Conservation (phyloP, 192 early-diverging fungal species). For the Mortierella hygrophila region DNA sequence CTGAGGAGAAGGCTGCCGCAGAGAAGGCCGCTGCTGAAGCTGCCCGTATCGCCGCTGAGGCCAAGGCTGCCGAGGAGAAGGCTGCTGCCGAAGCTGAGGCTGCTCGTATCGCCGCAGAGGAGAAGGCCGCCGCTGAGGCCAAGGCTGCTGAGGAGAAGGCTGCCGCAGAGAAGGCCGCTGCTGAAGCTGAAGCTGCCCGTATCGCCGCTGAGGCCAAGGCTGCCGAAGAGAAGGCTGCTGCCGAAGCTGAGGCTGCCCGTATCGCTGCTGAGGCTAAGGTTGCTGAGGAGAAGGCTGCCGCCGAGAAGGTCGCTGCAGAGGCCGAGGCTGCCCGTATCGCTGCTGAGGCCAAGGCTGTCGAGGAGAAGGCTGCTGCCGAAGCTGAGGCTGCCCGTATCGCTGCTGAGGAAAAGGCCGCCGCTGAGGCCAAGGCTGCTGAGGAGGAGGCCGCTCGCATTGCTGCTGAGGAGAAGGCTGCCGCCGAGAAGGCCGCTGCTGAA, state of each 20-base stretch:
- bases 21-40: conserved; percentile 15
- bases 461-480: conserved; percentile 25
- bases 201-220: conserved; percentile 23
- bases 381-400: not conserved
- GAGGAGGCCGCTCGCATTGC: conserved; percentile 26
- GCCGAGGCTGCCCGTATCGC: conserved; percentile 6
- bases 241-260: not conserved
- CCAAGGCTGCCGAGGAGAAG: conserved; percentile 18
- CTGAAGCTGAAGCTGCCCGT: conserved; percentile 23
- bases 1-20: conserved; percentile 17
- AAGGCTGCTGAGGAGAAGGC: conserved; percentile 18
- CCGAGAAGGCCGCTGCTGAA: conserved; percentile 24
- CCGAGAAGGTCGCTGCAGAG: conserved; percentile 16
- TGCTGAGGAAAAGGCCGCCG: conserved; percentile 14
- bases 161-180: conserved; percentile 5
- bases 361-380: conserved; percentile 17
- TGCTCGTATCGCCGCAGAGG: not conserved
- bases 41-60: conserved; percentile 22
- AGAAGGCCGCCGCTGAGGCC: conserved; percentile 21
- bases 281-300: conserved; percentile 14
- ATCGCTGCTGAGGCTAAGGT: not conserved
- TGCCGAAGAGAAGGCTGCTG: conserved; percentile 13
- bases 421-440: conserved; percentile 15
- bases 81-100: not conserved
- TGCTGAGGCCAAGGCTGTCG: conserved; percentile 12